phyloP scores from a whole-genome alignment of 1,139 yeast genomes.

The Candida sojae region DNA sequence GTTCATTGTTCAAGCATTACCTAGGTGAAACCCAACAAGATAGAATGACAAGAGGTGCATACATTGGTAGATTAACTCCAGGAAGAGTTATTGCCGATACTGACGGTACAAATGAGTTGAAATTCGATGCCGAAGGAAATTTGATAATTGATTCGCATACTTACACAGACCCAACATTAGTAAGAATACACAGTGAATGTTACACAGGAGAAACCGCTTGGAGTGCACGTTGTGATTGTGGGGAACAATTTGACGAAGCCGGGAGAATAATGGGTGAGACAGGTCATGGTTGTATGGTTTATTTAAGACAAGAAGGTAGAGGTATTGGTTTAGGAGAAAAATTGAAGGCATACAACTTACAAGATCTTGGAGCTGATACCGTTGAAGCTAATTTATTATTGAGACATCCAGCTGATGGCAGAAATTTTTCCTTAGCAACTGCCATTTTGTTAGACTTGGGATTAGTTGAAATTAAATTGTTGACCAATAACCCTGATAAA shows the following conservation, averaged over 20 bases:
- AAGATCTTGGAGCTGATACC: slow-evolving; percentile 97
- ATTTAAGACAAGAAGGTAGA: slow-evolving; percentile 95
- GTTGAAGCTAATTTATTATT: slow-evolving; percentile 92
- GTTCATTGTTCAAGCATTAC: slow-evolving; percentile 62
- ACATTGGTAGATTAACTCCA: slow-evolving; percentile 83
- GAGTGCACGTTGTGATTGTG: slow-evolving; percentile 99
- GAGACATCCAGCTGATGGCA: slow-evolving; percentile 95
- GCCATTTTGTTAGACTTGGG: slow-evolving; percentile 88
- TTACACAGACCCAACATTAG: slow-evolving; percentile 49
- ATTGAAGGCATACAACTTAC: slow-evolving; percentile 93
- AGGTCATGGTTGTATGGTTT: slow-evolving; percentile 94
- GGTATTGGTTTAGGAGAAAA: slow-evolving; percentile 98
- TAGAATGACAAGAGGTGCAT: slow-evolving; percentile 97
- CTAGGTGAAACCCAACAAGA: slow-evolving; percentile 83
- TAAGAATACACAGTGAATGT: slow-evolving; percentile 93
- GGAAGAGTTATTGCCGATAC: slow-evolving; percentile 72
- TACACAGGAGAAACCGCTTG: slow-evolving; percentile 99
- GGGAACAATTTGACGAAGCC: slow-evolving; percentile 98
- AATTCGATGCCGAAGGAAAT: slow-evolving; percentile 50
- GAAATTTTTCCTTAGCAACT: slow-evolving; percentile 91
- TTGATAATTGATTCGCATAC: slow-evolving; percentile 44
- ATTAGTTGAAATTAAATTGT: slow-evolving; percentile 65
- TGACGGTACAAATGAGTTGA: slow-evolving; percentile 50
- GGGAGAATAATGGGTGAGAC: slow-evolving; percentile 85
- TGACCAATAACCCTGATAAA: slow-evolving; percentile 96